Percentiles rank a stretch among this genome's conserved stretches.
These are phyloP conservation scores for Yamadazyma dendronema DNA, from an alignment of 1,139 yeast genomes.

Conservation along the genomic window DNA sequence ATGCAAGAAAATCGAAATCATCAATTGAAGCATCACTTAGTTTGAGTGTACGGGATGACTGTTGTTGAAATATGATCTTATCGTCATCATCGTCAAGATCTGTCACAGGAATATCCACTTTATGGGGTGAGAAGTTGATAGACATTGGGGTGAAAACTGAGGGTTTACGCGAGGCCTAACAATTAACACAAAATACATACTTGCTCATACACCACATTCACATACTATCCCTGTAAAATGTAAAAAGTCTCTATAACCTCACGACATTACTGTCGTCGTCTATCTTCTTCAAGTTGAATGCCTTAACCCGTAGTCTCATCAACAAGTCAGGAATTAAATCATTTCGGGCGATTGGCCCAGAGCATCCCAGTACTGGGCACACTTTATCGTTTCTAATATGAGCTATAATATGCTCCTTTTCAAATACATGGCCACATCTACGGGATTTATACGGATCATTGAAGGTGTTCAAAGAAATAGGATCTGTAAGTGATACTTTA, in stretches of 20 bases:
- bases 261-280: not conserved
- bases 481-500: conserved; percentile 60
- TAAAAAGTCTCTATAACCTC: not conserved
- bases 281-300: conserved; percentile 20
- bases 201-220: no score
- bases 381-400: conserved; percentile 20
- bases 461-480: conserved; percentile 54
- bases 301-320: conserved; percentile 50
- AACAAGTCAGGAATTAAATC: conserved; percentile 44
- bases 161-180: not conserved
- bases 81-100: conserved; percentile 56
- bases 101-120: conserved; percentile 57
- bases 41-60: conserved; percentile 6
- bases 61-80: conserved; percentile 33
- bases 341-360: conserved; percentile 20
- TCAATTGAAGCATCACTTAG: conserved; percentile 13
- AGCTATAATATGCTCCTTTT: conserved; percentile 39
- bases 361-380: conserved; percentile 54
- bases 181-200: not conserved
- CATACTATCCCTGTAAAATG: no score
- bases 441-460: conserved; percentile 52
- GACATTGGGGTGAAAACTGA: not conserved
- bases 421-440: conserved; percentile 62
- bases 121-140: conserved; percentile 20
- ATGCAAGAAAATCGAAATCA: conserved; percentile 9